Evolutionary conservation across 495 filamentous ascomycete genomes (phyloP), one percentile per base, ranked within the genome.

Genomic region (Aspergillus bridgeri): DNA sequence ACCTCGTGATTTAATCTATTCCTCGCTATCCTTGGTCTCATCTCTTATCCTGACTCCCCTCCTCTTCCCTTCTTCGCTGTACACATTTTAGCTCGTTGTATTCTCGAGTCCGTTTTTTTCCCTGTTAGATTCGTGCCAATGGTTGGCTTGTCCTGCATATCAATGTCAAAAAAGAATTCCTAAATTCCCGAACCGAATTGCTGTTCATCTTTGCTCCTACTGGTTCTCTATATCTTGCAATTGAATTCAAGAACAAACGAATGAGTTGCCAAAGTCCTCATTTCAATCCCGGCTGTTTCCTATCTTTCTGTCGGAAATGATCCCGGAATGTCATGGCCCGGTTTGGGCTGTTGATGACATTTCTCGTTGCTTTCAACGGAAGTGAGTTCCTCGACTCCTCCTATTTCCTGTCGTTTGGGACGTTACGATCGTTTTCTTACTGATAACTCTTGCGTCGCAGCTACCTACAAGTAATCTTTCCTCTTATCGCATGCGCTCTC

Each of bases 271-370:
- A 51, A 45, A 52, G 22, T 48, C 43, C 25, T 53, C 22, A 42
- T 53, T 27, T 11, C 24, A 21, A 48, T 56, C 20, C 33, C 19
- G n/a, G 6, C 20, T 4, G 17, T 48, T 46, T 38, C 46, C 19
- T 60, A n/a, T 56, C 42, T 24, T 54, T 52, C 20, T 42, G 42
- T 51, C 49, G 48, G 53, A 53, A 22, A 67, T 87, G 85, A 88
- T 92, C 67, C 86, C 84, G 69, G 81, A 84, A 65, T 98, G 94
- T 72, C 69, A 82, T 64, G 85, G 85, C 70, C 89, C 91, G 48
- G 77, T 91, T 65, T 98, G 94, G 94, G 81, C 78, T 64, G 75
- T 81, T 58, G 94, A 98, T 74, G 95, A 98, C 74, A 88, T 98
- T 68, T 88, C 89, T 11, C 75, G 69, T 51, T 98, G 95, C 74